A percentile compares a stretch with the other conserved stretches of the same genome.
These are phyloP conservation scores for Gossypium longicalyx DNA, from an alignment of 345 rosid genomes.

Conservation along the genomic window DNA sequence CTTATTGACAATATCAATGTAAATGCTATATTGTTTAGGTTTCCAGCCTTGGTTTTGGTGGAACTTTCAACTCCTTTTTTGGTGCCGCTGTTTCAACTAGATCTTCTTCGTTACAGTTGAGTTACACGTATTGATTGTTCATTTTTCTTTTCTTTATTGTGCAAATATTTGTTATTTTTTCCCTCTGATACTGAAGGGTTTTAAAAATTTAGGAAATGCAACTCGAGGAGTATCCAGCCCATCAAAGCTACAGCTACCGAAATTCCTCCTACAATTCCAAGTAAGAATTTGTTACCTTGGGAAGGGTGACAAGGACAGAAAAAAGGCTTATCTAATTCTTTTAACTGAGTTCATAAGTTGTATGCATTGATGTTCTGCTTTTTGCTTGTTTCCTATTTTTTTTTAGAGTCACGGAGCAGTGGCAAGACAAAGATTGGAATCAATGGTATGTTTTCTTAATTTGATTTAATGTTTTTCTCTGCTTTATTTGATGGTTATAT, in stretches of 20 bases:
- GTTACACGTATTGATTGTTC: constrained; percentile 15
- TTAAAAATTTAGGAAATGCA: constrained; percentile 35
- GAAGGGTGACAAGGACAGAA: neutral
- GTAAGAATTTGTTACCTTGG: constrained; percentile 40
- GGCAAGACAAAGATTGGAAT: constrained; percentile 82
- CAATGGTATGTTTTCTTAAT: constrained; percentile 55
- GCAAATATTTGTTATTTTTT: neutral
- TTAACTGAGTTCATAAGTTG: neutral
- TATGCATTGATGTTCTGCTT: constrained; percentile 22
- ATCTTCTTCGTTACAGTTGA: constrained; percentile 55
- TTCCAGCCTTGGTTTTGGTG: constrained; percentile 36
- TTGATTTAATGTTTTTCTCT: neutral
- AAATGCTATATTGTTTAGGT: constrained; percentile 21
- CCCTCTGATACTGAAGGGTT: neutral
- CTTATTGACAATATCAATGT: neutral
- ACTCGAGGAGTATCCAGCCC: constrained; percentile 42
- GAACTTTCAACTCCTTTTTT: constrained; percentile 33
- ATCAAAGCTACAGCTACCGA: constrained; percentile 77
- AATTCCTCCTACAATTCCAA: constrained; percentile 52
- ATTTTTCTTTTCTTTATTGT: neutral
- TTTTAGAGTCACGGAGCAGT: constrained; percentile 44
- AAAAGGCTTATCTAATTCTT: neutral
- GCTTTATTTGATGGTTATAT: neutral
- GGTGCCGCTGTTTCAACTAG: constrained; percentile 42
- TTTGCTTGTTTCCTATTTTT: constrained; percentile 22